Evolutionary conservation across 352 stramenopile species (phyloP).

Genomic region (Phytophthora tentaculata): DNA sequence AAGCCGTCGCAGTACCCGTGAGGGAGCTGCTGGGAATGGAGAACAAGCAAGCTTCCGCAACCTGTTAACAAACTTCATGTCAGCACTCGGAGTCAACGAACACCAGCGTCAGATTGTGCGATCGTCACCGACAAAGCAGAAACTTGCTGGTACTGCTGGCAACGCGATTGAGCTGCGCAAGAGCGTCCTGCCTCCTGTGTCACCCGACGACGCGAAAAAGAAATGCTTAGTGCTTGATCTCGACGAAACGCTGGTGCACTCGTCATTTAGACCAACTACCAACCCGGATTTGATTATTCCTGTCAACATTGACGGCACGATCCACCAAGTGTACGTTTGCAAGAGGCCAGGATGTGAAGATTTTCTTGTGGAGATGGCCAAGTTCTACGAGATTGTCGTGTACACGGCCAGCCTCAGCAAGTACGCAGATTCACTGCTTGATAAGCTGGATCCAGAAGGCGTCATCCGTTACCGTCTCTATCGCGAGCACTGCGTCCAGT

Average conservation of each 20-base stretch:
- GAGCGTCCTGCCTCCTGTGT: constrained; percentile 57
- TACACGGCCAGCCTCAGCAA: constrained; percentile 98
- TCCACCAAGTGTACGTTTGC: constrained; percentile 91
- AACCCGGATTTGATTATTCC: constrained; percentile 97
- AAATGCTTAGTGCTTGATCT: constrained; percentile 96
- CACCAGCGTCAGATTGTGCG: constrained; percentile 27
- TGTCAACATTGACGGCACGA: constrained; percentile 93
- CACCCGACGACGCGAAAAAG: constrained; percentile 66
- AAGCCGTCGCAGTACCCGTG: constrained; percentile 29
- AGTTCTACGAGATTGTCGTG: constrained; percentile 98
- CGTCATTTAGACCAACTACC: constrained; percentile 93
- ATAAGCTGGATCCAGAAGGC: constrained; percentile 93
- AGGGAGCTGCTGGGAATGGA: constrained; percentile 31
- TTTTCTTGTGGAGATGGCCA: constrained; percentile 96
- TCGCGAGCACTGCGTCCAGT: constrained; percentile 96
- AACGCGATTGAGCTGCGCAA: constrained; percentile 61
- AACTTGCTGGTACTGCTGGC: constrained; percentile 16
- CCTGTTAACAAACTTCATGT: constrained; percentile 77
- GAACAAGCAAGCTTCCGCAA: constrained; percentile 65
- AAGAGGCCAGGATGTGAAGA: constrained; percentile 95
- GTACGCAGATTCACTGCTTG: constrained; percentile 97
- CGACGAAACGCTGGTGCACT: constrained; percentile 98
- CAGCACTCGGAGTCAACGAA: constrained; percentile 63
- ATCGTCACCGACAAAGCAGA: constrained; percentile 30
- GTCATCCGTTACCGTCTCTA: constrained; percentile 92